phyloP scores from a whole-genome alignment of 495 filamentous ascomycete genomes.

The Aspergillus homomorphus region DNA sequence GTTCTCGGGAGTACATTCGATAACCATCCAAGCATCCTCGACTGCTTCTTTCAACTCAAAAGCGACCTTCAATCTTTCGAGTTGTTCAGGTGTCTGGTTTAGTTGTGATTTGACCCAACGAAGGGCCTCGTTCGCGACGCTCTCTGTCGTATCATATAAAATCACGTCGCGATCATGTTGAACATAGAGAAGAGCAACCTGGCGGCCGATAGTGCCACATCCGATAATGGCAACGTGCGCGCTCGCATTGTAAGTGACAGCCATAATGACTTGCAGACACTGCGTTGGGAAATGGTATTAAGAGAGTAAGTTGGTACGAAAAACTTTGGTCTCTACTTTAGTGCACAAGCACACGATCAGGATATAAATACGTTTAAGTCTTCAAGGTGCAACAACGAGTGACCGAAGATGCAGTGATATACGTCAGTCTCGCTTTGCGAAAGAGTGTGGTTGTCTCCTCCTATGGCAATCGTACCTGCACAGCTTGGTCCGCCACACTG shows the following conservation, averaged over 20 bases:
- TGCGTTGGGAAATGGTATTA: too few species aligned
- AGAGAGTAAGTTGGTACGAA: too few species aligned
- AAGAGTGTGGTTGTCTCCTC: too few species aligned
- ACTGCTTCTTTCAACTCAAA: background rate
- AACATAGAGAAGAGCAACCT: background rate
- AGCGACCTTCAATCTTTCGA: background rate
- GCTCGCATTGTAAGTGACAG: background rate
- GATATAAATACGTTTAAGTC: too few species aligned
- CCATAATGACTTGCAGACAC: too few species aligned
- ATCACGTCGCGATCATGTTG: background rate
- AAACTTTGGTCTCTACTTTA: too few species aligned
- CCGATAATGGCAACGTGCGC: background rate
- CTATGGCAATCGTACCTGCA: too few species aligned
- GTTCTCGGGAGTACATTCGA: background rate
- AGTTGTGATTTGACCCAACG: background rate
- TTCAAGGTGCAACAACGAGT: too few species aligned
- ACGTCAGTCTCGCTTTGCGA: too few species aligned
- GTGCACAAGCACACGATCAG: too few species aligned
- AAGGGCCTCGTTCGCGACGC: background rate
- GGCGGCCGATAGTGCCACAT: background rate
- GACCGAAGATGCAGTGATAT: too few species aligned
- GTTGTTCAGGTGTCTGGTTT: background rate
- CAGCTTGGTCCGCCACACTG: too few species aligned
- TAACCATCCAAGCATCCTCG: background rate
- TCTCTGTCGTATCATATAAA: background rate